Conservation (phyloP, 139 green algal species). For the Micractinium conductrix region DNA sequence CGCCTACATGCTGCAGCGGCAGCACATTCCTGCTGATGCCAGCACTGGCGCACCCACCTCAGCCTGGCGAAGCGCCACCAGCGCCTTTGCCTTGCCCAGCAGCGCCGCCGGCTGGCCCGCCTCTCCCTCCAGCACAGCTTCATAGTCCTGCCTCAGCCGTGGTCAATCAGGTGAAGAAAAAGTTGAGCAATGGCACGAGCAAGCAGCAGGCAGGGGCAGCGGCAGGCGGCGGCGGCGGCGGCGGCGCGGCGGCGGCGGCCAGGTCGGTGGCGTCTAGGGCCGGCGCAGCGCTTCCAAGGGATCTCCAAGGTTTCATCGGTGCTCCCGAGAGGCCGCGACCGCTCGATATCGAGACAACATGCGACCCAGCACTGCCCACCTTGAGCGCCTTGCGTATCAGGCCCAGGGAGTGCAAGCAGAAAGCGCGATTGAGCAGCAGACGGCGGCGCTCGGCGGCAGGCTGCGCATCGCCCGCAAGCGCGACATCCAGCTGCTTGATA, state of each 20-base stretch:
- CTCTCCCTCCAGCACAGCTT: conserved; percentile 49
- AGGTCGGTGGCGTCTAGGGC: no score
- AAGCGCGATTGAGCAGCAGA: conserved; percentile 68
- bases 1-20: no score
- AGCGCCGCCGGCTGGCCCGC: conserved; percentile 47
- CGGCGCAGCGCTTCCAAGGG: not conserved
- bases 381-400: conserved; percentile 83
- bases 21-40: no score
- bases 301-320: not conserved
- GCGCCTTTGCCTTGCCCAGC: conserved; percentile 68
- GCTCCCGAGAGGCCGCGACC: not conserved
- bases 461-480: not conserved
- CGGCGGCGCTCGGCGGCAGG: not conserved
- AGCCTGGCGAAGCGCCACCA: conserved; percentile 63
- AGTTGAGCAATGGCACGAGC: not conserved
- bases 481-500: conserved; percentile 7
- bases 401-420: conserved; percentile 70
- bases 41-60: no score
- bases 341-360: not conserved
- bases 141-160: conserved; percentile 67
- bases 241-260: not conserved
- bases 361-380: conserved; percentile 36
- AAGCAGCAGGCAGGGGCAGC: not conserved
- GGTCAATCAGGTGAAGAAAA: not conserved
- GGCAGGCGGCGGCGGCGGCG: not conserved